These are phyloP conservation scores for Capsicum baccatum DNA, from an alignment of 257 asterid species.

Conservation along the genomic window DNA sequence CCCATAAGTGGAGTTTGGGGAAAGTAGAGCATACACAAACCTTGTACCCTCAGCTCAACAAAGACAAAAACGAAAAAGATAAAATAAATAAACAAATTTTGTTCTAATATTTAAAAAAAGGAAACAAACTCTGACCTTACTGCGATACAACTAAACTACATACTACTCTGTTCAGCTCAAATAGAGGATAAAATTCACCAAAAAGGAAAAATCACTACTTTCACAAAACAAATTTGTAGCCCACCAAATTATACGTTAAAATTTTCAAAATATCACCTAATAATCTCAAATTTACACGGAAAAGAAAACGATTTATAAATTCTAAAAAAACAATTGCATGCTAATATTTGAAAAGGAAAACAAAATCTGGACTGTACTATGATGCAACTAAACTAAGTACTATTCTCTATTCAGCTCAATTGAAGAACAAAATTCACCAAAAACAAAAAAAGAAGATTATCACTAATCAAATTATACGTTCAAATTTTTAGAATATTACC, in stretches of 20 bases:
- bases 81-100: not conserved
- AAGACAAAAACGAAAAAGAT: not conserved
- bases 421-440: not conserved
- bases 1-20: no score
- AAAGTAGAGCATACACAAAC: no score
- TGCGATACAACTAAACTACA: not conserved
- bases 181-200: not conserved
- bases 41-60: not conserved
- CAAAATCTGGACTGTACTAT: conserved; percentile 7
- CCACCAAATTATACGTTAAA: not conserved
- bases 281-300: not conserved
- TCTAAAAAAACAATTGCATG: not conserved
- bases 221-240: no score
- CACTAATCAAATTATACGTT: not conserved
- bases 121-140: not conserved
- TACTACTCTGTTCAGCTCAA: not conserved
- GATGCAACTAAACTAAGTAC: not conserved
- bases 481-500: not conserved
- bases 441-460: no score
- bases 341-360: not conserved
- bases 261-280: not conserved
- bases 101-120: not conserved
- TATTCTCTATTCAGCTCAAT: not conserved
- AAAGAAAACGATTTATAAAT: not conserved
- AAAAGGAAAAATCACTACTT: not conserved